These are phyloP conservation scores for Pelomyxa schiedti DNA, from an alignment of 78 protist species.

Conservation along the genomic window DNA sequence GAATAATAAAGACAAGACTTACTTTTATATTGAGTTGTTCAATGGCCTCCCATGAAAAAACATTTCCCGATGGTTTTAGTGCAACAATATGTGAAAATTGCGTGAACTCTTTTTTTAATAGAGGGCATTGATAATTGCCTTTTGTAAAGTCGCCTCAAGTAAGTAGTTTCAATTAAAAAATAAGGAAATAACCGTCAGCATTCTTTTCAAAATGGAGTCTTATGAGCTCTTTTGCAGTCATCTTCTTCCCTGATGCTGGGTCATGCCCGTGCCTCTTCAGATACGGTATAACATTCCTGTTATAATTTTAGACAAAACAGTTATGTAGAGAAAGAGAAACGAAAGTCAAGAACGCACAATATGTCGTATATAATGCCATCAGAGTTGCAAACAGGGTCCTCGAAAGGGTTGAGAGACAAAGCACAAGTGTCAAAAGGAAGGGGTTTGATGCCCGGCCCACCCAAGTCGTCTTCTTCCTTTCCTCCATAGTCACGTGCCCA, in stretches of 20 bases:
- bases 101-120: conserved; percentile 67
- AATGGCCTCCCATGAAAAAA: conserved; percentile 70
- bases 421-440: conserved; percentile 67
- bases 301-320: neutral
- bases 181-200: conserved; percentile 23
- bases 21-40: conserved; percentile 55
- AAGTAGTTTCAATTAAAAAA: neutral
- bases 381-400: conserved; percentile 50
- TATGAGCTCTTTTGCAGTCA: conserved; percentile 47
- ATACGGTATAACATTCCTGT: conserved; percentile 64
- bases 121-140: conserved; percentile 77
- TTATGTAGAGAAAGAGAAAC: neutral
- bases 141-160: neutral
- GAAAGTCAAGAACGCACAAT: conserved; percentile 4
- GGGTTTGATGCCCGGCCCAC: neutral
- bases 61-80: conserved; percentile 65
- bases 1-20: too few species aligned
- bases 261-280: conserved; percentile 53
- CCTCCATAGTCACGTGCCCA: conserved; percentile 55
- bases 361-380: conserved; percentile 66
- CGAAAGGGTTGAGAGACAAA: conserved; percentile 61
- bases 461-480: conserved; percentile 4
- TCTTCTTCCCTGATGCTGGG: conserved; percentile 74
- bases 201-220: conserved; percentile 42
- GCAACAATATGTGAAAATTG: conserved; percentile 74